phyloP scores from a whole-genome alignment of 306 rosid species.

The Arachis stenosperma region DNA sequence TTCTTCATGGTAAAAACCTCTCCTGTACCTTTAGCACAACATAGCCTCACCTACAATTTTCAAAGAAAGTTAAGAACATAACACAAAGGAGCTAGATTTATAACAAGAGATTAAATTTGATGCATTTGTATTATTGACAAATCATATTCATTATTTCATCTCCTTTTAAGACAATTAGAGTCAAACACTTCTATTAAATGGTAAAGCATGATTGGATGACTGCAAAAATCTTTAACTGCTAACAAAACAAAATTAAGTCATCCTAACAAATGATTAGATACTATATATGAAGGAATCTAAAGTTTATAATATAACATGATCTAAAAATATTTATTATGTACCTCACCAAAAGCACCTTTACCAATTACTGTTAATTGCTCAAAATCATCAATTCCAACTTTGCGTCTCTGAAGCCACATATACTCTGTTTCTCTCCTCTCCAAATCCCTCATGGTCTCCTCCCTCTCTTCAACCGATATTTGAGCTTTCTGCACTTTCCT shows the following conservation, averaged over 20 bases:
- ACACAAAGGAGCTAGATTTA: neutral
- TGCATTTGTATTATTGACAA: too few relatives aligned
- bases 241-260: too few relatives aligned
- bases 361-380: slow-evolving; percentile 93
- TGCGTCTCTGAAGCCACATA: slow-evolving; percentile 93
- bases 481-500: slow-evolving; percentile 84
- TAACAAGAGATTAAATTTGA: neutral
- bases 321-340: slow-evolving; percentile 37
- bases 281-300: slow-evolving; percentile 20
- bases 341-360: slow-evolving; percentile 99
- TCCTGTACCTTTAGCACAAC: too few relatives aligned
- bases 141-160: too few relatives aligned
- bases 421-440: slow-evolving; percentile 89
- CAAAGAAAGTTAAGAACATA: slow-evolving; percentile 10
- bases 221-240: too few relatives aligned
- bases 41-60: slow-evolving; percentile 74
- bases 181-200: too few relatives aligned
- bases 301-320: neutral
- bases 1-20: slow-evolving; percentile 99
- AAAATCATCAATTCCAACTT: slow-evolving; percentile 92
- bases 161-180: too few relatives aligned
- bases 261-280: neutral
- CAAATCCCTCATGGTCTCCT: slow-evolving; percentile 89
- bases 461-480: slow-evolving; percentile 83
- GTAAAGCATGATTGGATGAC: too few relatives aligned